Conservation (phyloP, 306 rosid species). For the Vigna unguiculata region DNA sequence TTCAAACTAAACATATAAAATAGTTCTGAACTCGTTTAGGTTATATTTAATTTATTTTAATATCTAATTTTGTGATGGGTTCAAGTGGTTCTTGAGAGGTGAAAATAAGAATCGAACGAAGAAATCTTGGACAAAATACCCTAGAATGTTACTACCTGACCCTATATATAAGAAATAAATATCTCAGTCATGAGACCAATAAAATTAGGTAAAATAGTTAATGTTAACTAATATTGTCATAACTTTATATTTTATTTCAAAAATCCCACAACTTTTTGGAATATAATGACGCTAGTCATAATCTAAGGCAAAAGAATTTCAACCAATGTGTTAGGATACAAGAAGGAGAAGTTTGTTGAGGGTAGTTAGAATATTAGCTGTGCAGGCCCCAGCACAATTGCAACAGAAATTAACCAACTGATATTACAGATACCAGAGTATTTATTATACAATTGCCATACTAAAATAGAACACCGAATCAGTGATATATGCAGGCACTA, state of each 20-base stretch:
- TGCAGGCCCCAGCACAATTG: neutral
- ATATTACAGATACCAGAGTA: neutral
- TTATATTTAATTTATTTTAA: conserved; percentile 13
- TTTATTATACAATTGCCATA: neutral
- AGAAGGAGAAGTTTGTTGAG: too few relatives aligned
- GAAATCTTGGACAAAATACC: neutral
- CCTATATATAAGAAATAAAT: too few relatives aligned
- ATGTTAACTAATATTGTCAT: too few relatives aligned
- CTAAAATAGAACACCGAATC: neutral
- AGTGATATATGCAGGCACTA: too few relatives aligned
- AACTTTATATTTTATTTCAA: too few relatives aligned
- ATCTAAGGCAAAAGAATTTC: neutral
- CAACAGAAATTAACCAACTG: neutral
- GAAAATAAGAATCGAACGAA: too few relatives aligned
- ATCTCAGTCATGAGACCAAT: too few relatives aligned
- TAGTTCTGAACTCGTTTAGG: conserved; percentile 3
- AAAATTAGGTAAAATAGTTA: too few relatives aligned
- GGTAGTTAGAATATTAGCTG: neutral
- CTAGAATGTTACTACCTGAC: neutral
- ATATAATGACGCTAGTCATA: neutral
- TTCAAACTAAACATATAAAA: conserved; percentile 17
- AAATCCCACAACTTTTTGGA: neutral
- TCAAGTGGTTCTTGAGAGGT: neutral
- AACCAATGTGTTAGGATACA: too few relatives aligned
- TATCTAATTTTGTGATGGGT: neutral